Evolutionary conservation across 2,329 filamentous ascomycete species (phyloP), one percentile per base, ranked within the genome.

Genomic region (Bipolaris victoriae): DNA sequence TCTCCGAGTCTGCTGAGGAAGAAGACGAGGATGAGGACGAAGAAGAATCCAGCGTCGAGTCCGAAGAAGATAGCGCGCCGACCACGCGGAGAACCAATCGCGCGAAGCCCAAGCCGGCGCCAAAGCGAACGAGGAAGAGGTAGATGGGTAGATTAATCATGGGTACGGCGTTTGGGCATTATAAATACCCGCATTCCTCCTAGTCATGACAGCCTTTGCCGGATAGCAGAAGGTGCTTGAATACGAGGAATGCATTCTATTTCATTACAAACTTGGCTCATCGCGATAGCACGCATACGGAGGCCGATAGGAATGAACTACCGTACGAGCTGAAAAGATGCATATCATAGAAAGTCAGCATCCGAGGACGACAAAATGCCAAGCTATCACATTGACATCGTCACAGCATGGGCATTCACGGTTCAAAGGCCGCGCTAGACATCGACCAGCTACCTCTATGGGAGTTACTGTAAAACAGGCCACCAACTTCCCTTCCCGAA

Each of bases 371-470:
- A 7, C 24, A 10, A 3, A 29, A 10, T 18, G 24, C n/a, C 24
- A 9, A 45, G 41, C n/a, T 26, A 13, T 22, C 26, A 26, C 10
- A 10, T 11, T 31, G 29, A 31, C 29, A 13, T 31, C 10, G 29
- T 13, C 29, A 31, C 29, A 31, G 10, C 29, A 31, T 31, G 1
- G 3, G 29, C 10, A 10, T 31, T 13, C 3, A 31, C 10, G 2
- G 20, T 79, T 50, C 76, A 73, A 75, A 82, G 0, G 87, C 84
- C 0, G 84, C 77, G 0, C 85, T 85, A 18, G 83, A 82, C 0
- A 84, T 88, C 66, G 88, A 70, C 0, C 85, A 86, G 65, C 83
- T 86, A 0, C 86, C 86, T 0, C 86, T 85, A 0, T 85, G 85
- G 61, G 88, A 88, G 61, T 88, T 88, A 3, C 61, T 62, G 46